Conservation (phyloP, 768 basidiomycete genomes). For the Tylopilus sp. region DNA sequence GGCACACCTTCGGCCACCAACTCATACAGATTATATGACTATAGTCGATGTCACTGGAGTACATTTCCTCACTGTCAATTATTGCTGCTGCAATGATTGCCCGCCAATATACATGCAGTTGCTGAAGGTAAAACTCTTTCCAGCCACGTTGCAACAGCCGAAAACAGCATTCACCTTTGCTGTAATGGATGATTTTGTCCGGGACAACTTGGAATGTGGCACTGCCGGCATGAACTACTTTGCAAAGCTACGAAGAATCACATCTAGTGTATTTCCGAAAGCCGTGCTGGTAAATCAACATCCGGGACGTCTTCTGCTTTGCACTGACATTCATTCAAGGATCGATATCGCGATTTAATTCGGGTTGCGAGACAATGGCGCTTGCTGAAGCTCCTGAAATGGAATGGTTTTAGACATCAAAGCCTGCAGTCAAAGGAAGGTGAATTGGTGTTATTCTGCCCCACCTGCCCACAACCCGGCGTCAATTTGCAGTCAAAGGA, state of each 20-base stretch:
- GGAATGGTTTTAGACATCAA: too few relatives aligned
- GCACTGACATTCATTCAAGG: not conserved
- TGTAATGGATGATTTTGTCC: slow-evolving; percentile 17
- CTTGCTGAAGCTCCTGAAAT: too few relatives aligned
- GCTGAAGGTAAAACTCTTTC: not conserved
- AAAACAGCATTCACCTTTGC: slow-evolving; percentile 9
- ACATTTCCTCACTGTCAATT: not conserved
- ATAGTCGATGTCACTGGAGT: not conserved
- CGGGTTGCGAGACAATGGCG: too few relatives aligned
- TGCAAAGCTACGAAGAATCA: not conserved
- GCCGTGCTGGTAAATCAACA: not conserved
- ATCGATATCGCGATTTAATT: too few relatives aligned
- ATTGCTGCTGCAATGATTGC: not conserved
- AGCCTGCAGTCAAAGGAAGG: too few relatives aligned
- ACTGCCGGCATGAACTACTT: slow-evolving; percentile 1
- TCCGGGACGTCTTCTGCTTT: too few relatives aligned
- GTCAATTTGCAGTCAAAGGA: too few relatives aligned
- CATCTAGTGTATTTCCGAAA: slow-evolving; percentile 3
- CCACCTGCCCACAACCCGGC: too few relatives aligned
- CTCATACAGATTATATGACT: not conserved
- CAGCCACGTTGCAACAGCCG: not conserved
- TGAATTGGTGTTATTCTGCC: too few relatives aligned
- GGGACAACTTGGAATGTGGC: slow-evolving; percentile 20
- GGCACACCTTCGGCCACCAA: not conserved
- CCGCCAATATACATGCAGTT: not conserved